phyloP scores from a whole-genome alignment of 768 basidiomycete species.

The Lentinula detonsa region DNA sequence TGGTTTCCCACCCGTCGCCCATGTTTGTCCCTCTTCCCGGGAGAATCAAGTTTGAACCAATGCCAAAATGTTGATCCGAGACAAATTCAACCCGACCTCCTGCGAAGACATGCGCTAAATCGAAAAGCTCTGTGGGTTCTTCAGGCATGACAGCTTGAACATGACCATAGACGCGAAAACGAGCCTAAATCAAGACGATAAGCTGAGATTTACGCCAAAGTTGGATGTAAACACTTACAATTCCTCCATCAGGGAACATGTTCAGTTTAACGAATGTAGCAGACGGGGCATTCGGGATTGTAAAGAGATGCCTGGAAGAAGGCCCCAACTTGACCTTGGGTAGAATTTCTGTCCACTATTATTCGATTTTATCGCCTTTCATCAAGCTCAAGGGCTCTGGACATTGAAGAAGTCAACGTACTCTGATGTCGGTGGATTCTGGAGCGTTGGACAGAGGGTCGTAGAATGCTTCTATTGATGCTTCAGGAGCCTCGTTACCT shows the following conservation, averaged over 20 bases:
- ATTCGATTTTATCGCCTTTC: neutral
- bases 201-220: neutral
- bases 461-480: constrained; percentile 62
- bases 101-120: constrained; percentile 87
- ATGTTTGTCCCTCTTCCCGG: constrained; percentile 93
- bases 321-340: constrained; percentile 76
- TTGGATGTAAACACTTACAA: constrained; percentile 47
- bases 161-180: constrained; percentile 87
- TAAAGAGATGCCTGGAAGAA: constrained; percentile 84
- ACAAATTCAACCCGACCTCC: constrained; percentile 80
- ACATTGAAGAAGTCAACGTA: constrained; percentile 23
- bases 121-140: constrained; percentile 47
- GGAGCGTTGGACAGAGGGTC: constrained; percentile 37
- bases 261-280: constrained; percentile 85
- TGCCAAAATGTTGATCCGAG: constrained; percentile 94
- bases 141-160: constrained; percentile 61
- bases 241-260: constrained; percentile 97
- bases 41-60: constrained; percentile 84
- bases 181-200: constrained; percentile 46
- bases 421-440: constrained; percentile 42
- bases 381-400: too few species aligned
- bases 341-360: constrained; percentile 81
- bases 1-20: constrained; percentile 99
- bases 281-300: constrained; percentile 42
- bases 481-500: constrained; percentile 87